Base-by-base conservation (phyloP, 768 basidiomycete genomes). In the Amanita subjunquillea region DNA sequence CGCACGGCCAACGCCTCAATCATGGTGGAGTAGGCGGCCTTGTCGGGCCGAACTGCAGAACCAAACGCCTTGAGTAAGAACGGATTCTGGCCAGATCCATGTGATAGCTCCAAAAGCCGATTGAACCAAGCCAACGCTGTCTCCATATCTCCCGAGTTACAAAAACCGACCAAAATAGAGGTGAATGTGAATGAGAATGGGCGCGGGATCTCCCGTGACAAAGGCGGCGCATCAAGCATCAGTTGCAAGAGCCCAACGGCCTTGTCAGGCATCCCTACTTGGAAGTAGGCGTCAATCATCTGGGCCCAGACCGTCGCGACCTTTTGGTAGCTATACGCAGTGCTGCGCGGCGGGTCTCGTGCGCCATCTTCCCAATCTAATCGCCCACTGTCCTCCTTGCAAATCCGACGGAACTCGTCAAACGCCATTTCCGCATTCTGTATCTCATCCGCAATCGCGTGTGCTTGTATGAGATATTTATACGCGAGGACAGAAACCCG, bases 261-360 rank as follows among this genome's bases (percentile, higher is more conserved):
- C 42, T 75, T 77, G 20, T 78, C 79, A 0, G 85, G 74, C 48
- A 80, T 67, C 1, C 81, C 81, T 37, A 71, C 75, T 37, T 70
- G 73, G 71, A 93, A 84, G 64, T 87, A 84, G 0, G 82, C 75
- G 45, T 80, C 73, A 34, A 93, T 80, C 83, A 91, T 89, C 59
- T 76, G 71, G 57, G 88, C 87, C 80, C 80, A 91, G 2, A 83
- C 52, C 54, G n/a, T 61, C 51, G 42, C 10, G 8, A 41, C 6
- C 9, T 20, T 34, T 5, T 39, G 17, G 6, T 13, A 23, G 20
- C 37, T 3, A 6, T 37, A 4, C 30, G 9, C 30, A 2, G 30
- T 9, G 30, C 1, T 9, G 30, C 1, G 12, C 4, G 34, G 1
- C 34, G 43, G 13, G 1, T 15, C n/a, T 41, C 20, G 43, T 13